phyloP scores from a whole-genome alignment of 225 moss, liverwort and hornwort genomes.

The Marchantia polymorpha region DNA sequence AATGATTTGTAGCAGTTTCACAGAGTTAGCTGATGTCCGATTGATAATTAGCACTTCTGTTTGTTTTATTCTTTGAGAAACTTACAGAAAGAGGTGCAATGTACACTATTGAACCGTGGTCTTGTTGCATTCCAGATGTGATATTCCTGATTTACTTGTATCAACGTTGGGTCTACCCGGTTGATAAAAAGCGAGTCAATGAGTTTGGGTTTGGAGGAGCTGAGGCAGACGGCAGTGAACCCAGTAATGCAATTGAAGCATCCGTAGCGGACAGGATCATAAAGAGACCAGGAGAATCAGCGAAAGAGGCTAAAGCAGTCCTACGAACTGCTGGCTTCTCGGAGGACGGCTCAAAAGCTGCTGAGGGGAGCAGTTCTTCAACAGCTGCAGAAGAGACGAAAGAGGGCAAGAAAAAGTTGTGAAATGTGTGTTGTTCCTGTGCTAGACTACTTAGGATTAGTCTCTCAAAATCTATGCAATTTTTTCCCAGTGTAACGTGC shows the following conservation, averaged over 20 bases:
- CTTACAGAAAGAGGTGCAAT: too few species aligned
- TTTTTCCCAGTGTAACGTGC: slow-evolving; percentile 13
- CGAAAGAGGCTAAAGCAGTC: slow-evolving; percentile 28
- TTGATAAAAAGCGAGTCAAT: slow-evolving; percentile 85
- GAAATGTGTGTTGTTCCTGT: slow-evolving; percentile 7
- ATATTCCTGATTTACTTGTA: slow-evolving; percentile 83
- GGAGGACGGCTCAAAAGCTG: slow-evolving; percentile 50
- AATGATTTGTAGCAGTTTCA: too few species aligned
- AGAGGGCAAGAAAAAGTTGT: slow-evolving; percentile 33
- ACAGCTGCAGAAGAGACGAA: slow-evolving; percentile 3
- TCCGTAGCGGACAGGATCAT: slow-evolving; percentile 24
- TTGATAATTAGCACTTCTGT: too few species aligned
- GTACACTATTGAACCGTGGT: background rate
- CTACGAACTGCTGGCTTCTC: slow-evolving; percentile 44
- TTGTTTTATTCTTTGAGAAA: too few species aligned
- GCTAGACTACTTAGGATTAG: background rate
- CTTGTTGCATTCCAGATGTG: slow-evolving; percentile 47
- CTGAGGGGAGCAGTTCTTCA: slow-evolving; percentile 14
- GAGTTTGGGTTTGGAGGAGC: slow-evolving; percentile 93
- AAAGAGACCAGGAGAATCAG: slow-evolving; percentile 49
- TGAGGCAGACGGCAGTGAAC: slow-evolving; percentile 49
- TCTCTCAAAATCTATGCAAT: background rate
- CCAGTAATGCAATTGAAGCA: slow-evolving; percentile 42
- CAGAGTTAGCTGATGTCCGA: too few species aligned
- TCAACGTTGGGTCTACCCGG: slow-evolving; percentile 91